A percentile compares a stretch with the other conserved stretches of the same genome.
Conservation (phyloP, 1,139 yeast species). For the Taphrina wiesneri region DNA sequence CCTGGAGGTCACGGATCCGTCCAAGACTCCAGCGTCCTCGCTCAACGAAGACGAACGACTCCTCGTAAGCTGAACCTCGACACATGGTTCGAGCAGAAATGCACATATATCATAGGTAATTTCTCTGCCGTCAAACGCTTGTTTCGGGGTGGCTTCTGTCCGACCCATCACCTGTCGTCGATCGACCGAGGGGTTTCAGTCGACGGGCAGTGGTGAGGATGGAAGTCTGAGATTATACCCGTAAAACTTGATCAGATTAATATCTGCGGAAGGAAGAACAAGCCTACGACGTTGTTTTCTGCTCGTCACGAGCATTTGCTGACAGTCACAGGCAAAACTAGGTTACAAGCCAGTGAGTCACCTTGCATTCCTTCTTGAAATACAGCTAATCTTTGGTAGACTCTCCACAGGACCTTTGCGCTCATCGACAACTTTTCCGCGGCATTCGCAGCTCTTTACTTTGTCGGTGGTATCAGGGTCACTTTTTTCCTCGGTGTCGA, state of each 20-base stretch:
- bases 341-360: slow-evolving; percentile 27
- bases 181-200: neutral
- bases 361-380: neutral
- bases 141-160: slow-evolving; percentile 28
- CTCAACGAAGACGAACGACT: slow-evolving; percentile 27
- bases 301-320: slow-evolving; percentile 35
- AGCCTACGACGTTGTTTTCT: slow-evolving; percentile 28
- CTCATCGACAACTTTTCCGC: slow-evolving; percentile 43
- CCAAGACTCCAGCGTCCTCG: slow-evolving; percentile 17
- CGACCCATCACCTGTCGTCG: neutral
- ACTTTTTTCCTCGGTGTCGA: slow-evolving; percentile 41
- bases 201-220: neutral
- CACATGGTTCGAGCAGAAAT: slow-evolving; percentile 13
- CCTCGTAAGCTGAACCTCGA: slow-evolving; percentile 26
- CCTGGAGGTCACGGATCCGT: slow-evolving; percentile 13
- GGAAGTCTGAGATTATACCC: slow-evolving; percentile 35
- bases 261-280: slow-evolving; percentile 36
- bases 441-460: slow-evolving; percentile 42
- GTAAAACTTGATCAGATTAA: slow-evolving; percentile 34
- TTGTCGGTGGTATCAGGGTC: slow-evolving; percentile 41
- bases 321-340: slow-evolving; percentile 42
- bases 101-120: slow-evolving; percentile 19
- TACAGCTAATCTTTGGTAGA: neutral
- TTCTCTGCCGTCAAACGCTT: slow-evolving; percentile 24
- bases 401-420: slow-evolving; percentile 39